Evolutionary conservation across 164 flowering plant genomes (phyloP).

Genomic region (Cinnamomum micranthum): DNA sequence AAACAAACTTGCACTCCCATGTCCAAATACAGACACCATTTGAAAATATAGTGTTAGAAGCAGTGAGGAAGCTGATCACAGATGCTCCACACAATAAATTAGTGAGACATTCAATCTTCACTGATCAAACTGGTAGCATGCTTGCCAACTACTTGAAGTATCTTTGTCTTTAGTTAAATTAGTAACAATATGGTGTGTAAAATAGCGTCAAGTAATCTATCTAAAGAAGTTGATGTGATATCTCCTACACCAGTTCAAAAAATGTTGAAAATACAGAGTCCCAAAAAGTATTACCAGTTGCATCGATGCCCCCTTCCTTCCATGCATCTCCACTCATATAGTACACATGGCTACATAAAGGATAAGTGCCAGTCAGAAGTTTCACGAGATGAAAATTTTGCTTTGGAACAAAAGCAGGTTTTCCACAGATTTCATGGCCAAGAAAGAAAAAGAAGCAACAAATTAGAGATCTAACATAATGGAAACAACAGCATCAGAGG

Average conservation of each 20-base stretch:
- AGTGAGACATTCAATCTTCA: no score
- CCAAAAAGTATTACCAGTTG: conserved; percentile 61
- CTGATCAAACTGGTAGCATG: no score
- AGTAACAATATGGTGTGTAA: background rate
- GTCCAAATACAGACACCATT: no score
- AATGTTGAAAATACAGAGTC: background rate
- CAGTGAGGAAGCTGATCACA: no score
- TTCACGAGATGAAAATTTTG: background rate
- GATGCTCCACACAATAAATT: no score
- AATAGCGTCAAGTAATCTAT: background rate
- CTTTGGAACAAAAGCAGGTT: background rate
- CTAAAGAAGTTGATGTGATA: background rate
- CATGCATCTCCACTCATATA: conserved; percentile 99
- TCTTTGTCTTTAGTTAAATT: background rate
- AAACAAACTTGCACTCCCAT: no score
- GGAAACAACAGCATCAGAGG: no score
- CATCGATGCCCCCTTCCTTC: conserved; percentile 99
- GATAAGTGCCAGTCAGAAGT: background rate
- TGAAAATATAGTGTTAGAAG: no score
- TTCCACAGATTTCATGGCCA: no score
- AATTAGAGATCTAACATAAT: no score
- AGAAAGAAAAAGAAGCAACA: no score
- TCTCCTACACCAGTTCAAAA: background rate
- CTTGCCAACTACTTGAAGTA: no score
- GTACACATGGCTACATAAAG: conserved; percentile 70